These are phyloP conservation scores for Phaffomyces thermotolerans DNA, from an alignment of 805 yeast species.

Conservation along the genomic window DNA sequence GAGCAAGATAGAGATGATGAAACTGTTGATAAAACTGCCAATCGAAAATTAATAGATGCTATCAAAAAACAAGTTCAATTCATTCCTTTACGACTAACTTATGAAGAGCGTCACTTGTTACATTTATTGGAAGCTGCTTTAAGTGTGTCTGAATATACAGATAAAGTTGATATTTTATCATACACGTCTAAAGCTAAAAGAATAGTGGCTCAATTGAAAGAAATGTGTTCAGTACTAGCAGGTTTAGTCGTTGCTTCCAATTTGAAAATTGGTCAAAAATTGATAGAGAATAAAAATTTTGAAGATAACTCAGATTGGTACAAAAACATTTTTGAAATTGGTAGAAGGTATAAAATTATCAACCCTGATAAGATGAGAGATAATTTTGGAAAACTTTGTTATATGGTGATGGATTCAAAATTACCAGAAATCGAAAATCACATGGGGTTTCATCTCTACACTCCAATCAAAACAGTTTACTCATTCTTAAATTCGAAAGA, in stretches of 20 bases:
- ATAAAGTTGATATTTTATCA: constrained; percentile 63
- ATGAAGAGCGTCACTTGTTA: constrained; percentile 61
- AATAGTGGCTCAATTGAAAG: constrained; percentile 64
- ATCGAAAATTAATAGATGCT: constrained; percentile 10
- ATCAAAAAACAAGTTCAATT: constrained; percentile 41
- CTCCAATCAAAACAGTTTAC: constrained; percentile 61
- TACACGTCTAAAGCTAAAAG: constrained; percentile 63
- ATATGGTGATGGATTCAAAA: constrained; percentile 81
- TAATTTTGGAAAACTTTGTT: constrained; percentile 71
- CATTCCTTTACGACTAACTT: constrained; percentile 63
- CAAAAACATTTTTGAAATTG: constrained; percentile 64
- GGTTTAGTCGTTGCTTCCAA: constrained; percentile 76
- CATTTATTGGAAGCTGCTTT: constrained; percentile 68
- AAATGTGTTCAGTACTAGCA: constrained; percentile 70
- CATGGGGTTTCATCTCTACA: constrained; percentile 70
- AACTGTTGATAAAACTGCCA: neutral
- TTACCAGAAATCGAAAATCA: constrained; percentile 61
- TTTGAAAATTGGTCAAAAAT: constrained; percentile 58
- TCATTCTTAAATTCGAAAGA: constrained; percentile 37
- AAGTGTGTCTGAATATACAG: constrained; percentile 74
- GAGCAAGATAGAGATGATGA: neutral
- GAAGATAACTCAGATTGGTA: constrained; percentile 69
- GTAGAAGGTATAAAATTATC: constrained; percentile 76
- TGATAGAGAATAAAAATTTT: constrained; percentile 61
- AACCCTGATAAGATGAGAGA: constrained; percentile 78